phyloP scores from a whole-genome alignment of 2,329 filamentous ascomycete species.

The Phaeosphaeriaceae sp. region DNA sequence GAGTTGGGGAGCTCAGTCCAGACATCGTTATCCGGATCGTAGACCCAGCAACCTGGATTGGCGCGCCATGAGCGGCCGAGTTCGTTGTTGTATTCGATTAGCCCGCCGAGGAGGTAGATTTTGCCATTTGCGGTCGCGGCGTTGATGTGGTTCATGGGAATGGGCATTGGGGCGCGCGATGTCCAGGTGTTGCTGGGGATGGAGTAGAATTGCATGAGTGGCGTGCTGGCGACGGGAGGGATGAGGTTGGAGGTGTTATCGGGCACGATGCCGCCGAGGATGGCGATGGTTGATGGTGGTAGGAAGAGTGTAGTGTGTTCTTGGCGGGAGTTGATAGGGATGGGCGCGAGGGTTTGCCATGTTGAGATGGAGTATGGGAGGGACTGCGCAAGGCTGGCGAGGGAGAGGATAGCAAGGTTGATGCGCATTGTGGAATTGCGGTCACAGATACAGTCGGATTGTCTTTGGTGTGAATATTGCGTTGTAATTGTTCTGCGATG shows the following conservation, averaged over 20 bases:
- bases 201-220: constrained; percentile 29
- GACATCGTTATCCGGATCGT: constrained; percentile 15
- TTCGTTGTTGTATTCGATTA: constrained; percentile 13
- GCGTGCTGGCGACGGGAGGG: constrained; percentile 17
- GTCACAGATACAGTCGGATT: background rate
- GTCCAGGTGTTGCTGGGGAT: constrained; percentile 27
- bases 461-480: too few relatives aligned
- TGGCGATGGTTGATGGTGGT: constrained; percentile 23
- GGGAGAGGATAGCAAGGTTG: background rate
- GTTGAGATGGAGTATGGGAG: background rate
- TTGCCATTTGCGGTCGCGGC: constrained; percentile 24
- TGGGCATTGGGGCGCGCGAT: constrained; percentile 19
- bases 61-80: constrained; percentile 14
- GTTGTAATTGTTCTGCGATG: too few relatives aligned
- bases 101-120: constrained; percentile 34
- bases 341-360: constrained; percentile 23
- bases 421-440: background rate
- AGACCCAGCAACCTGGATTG: constrained; percentile 20
- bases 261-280: constrained; percentile 31
- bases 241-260: constrained; percentile 2
- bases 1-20: constrained; percentile 13
- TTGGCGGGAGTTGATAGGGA: constrained; percentile 27
- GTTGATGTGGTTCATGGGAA: constrained; percentile 34
- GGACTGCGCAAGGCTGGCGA: background rate
- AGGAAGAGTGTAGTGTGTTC: constrained; percentile 33